phyloP scores from a whole-genome alignment of 768 basidiomycete genomes.

The Hypsizygus marmoreus region DNA sequence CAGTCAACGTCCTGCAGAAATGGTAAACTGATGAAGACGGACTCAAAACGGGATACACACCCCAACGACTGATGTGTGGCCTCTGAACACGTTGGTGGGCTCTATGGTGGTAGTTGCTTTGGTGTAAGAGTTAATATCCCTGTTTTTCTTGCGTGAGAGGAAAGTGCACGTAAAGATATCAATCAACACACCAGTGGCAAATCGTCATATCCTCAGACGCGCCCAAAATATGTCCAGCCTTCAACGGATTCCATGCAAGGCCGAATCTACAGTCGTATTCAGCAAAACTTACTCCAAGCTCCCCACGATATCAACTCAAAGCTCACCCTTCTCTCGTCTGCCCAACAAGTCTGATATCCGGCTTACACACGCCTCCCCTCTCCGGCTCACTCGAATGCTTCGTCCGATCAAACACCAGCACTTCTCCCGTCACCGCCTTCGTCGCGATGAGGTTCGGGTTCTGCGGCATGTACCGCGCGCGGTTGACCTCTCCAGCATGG shows the following conservation, averaged over 20 bases:
- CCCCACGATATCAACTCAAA: background rate
- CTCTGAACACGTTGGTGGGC: slow-evolving; percentile 80
- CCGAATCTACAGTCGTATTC: slow-evolving; percentile 70
- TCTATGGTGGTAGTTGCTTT: slow-evolving; percentile 81
- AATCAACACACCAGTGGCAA: slow-evolving; percentile 76
- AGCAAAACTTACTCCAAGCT: slow-evolving; percentile 8
- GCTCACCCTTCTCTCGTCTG: slow-evolving; percentile 92
- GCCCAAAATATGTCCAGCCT: slow-evolving; percentile 82
- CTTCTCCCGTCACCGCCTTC: slow-evolving; percentile 88
- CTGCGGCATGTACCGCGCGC: slow-evolving; percentile 99
- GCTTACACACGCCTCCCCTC: slow-evolving; percentile 79
- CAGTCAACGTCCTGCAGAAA: slow-evolving; percentile 88
- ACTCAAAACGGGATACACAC: slow-evolving; percentile 45
- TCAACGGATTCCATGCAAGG: slow-evolving; percentile 87
- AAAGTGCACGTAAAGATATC: background rate
- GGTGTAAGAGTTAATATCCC: slow-evolving; percentile 91
- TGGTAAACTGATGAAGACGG: background rate
- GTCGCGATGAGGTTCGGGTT: slow-evolving; percentile 97
- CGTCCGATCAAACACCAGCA: slow-evolving; percentile 94
- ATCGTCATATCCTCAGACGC: slow-evolving; percentile 96
- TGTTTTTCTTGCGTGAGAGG: slow-evolving; percentile 30
- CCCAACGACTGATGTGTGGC: slow-evolving; percentile 90
- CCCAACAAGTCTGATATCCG: slow-evolving; percentile 88
- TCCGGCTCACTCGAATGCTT: slow-evolving; percentile 95
- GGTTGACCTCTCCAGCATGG: slow-evolving; percentile 93